Percentiles rank a stretch among this genome's conserved stretches.
Evolutionary conservation across 768 basidiomycete genomes (phyloP).

Genomic region (Termitomyces sp.): DNA sequence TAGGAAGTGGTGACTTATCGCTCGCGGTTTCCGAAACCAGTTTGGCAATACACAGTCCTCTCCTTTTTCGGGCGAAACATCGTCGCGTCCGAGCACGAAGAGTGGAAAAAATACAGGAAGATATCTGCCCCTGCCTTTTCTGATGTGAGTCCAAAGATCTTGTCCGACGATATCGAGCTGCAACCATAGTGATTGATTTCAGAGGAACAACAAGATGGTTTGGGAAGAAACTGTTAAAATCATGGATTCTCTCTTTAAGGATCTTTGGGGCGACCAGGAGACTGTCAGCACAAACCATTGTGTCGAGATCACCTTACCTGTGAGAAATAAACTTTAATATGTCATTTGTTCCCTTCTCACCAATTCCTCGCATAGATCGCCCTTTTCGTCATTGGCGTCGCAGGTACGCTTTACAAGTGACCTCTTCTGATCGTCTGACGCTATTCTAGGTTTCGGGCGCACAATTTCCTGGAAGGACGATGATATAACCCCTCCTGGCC

Average conservation of each 20-base stretch:
- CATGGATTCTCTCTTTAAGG: slow-evolving; percentile 35
- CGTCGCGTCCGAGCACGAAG: slow-evolving; percentile 55
- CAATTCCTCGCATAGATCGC: slow-evolving; percentile 34
- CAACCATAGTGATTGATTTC: background rate
- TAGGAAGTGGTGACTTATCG: slow-evolving; percentile 48
- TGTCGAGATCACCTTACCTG: slow-evolving; percentile 49
- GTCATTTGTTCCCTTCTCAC: background rate
- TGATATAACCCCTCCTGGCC: slow-evolving; percentile 30
- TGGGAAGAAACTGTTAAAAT: slow-evolving; percentile 42
- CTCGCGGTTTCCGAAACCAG: slow-evolving; percentile 52
- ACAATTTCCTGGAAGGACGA: slow-evolving; percentile 43
- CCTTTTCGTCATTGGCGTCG: slow-evolving; percentile 48
- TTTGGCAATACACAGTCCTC: slow-evolving; percentile 38
- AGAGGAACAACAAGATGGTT: slow-evolving; percentile 43
- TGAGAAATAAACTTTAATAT: slow-evolving; percentile 17
- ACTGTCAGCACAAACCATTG: slow-evolving; percentile 38
- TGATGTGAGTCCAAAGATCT: slow-evolving; percentile 31
- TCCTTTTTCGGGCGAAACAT: slow-evolving; percentile 55
- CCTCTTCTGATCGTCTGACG: background rate
- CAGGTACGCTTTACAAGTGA: slow-evolving; percentile 27
- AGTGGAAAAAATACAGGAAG: slow-evolving; percentile 63
- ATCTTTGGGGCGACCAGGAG: slow-evolving; percentile 41
- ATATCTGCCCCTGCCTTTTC: slow-evolving; percentile 62
- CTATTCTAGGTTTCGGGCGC: slow-evolving; percentile 41
- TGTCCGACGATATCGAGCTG: background rate